Percentiles rank a stretch among this genome's conserved stretches.
Evolutionary conservation across 2,329 filamentous ascomycete species (phyloP).

Genomic region (Penicillium psychrosexuale): DNA sequence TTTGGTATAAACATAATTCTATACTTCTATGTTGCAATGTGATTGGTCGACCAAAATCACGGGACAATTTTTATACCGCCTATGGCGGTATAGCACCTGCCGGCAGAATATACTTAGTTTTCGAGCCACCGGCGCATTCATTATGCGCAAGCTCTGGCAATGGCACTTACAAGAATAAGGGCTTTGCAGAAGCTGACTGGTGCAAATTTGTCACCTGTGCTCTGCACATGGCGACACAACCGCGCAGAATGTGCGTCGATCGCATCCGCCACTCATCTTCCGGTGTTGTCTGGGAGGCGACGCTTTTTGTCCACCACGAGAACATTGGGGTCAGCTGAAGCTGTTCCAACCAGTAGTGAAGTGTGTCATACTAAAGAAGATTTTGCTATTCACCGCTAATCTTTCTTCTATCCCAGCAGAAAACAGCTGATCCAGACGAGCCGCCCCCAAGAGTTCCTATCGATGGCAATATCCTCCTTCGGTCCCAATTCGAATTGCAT

Average conservation of each 20-base stretch:
- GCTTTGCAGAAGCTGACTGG: slow-evolving; percentile 12
- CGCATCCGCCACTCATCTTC: background rate
- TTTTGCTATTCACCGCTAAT: background rate
- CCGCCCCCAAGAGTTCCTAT: background rate
- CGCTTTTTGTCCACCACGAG: slow-evolving; percentile 12
- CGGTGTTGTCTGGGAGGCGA: background rate
- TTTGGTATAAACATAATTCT: background rate
- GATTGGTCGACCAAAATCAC: slow-evolving; percentile 1
- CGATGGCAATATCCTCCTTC: slow-evolving; percentile 27
- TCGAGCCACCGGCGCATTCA: slow-evolving; percentile 7
- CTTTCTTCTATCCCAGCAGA: background rate
- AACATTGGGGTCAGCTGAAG: slow-evolving; percentile 5
- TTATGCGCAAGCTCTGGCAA: slow-evolving; percentile 20
- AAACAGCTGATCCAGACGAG: background rate
- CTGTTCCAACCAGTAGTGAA: background rate
- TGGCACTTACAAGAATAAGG: slow-evolving; percentile 23
- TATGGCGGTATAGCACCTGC: slow-evolving; percentile 9
- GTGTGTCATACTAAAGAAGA: background rate
- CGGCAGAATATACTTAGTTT: slow-evolving; percentile 14
- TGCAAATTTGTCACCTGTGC: slow-evolving; percentile 11
- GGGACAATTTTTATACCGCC: slow-evolving; percentile 10
- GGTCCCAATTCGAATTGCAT: slow-evolving; percentile 36
- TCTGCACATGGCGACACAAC: slow-evolving; percentile 11
- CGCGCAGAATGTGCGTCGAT: slow-evolving; percentile 2
- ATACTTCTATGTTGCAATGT: background rate